Evolutionary conservation across 768 basidiomycete genomes (phyloP).

Genomic region (Lactifluus volemus): DNA sequence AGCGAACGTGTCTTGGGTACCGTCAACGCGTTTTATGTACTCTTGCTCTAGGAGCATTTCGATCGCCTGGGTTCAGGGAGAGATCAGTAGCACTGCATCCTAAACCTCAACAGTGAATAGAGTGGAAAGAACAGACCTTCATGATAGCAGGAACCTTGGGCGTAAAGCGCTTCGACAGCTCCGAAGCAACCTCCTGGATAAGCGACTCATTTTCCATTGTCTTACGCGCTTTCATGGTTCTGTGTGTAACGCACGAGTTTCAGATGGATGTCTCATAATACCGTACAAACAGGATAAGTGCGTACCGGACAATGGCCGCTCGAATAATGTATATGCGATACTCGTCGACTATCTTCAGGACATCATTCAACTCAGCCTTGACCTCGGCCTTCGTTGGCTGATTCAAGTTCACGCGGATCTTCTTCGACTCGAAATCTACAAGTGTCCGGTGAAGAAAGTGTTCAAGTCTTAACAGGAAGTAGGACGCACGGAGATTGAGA

Average conservation of each 20-base stretch:
- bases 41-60: constrained; percentile 92
- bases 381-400: constrained; percentile 90
- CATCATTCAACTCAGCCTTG: constrained; percentile 65
- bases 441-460: background rate
- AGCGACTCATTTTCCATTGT: constrained; percentile 89
- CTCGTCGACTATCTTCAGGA: constrained; percentile 51
- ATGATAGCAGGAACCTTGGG: constrained; percentile 97
- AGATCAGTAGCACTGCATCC: background rate
- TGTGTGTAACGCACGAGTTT: constrained; percentile 26
- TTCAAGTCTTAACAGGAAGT: background rate
- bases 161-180: constrained; percentile 79
- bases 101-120: background rate
- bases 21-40: constrained; percentile 91
- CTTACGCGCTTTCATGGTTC: constrained; percentile 94
- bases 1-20: constrained; percentile 78
- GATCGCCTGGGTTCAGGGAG: constrained; percentile 52
- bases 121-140: constrained; percentile 44
- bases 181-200: constrained; percentile 84
- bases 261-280: background rate
- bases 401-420: constrained; percentile 60
- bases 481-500: constrained; percentile 63
- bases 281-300: constrained; percentile 9
- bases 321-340: constrained; percentile 96
- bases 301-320: constrained; percentile 78
- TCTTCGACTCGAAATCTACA: constrained; percentile 54